Evolutionary conservation across 306 rosid genomes (phyloP).

Genomic region (Vicia villosa): DNA sequence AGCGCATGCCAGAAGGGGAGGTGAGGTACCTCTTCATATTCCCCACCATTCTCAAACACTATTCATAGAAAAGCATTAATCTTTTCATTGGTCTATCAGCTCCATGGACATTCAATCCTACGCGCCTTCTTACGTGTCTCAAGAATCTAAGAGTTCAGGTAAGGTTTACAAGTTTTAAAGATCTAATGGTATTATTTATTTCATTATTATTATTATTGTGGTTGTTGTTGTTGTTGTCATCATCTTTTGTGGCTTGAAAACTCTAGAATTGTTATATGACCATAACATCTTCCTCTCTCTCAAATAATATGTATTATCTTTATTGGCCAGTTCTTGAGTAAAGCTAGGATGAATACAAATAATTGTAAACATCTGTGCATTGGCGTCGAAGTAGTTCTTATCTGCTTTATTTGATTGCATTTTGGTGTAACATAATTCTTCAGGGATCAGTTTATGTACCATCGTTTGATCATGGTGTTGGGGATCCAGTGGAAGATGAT

Average conservation of each 20-base stretch:
- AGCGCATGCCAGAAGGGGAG: constrained; percentile 98
- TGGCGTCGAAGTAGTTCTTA: constrained; percentile 33
- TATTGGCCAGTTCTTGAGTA: constrained; percentile 8
- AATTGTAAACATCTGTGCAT: constrained; percentile 16
- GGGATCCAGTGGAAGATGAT: constrained; percentile 91
- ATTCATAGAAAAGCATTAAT: constrained; percentile 39
- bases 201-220: neutral
- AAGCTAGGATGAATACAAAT: constrained; percentile 22
- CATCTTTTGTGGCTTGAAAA: constrained; percentile 19
- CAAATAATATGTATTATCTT: constrained; percentile 31
- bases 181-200: constrained; percentile 4
- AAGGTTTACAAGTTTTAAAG: constrained; percentile 37
- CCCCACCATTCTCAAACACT: constrained; percentile 37
- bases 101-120: constrained; percentile 96
- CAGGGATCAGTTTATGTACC: constrained; percentile 96
- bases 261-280: constrained; percentile 21
- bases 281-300: constrained; percentile 12
- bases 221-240: neutral
- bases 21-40: constrained; percentile 54
- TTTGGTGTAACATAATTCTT: constrained; percentile 44
- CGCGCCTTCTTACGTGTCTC: constrained; percentile 64
- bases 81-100: constrained; percentile 68
- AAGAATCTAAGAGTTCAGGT: constrained; percentile 72
- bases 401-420: constrained; percentile 28
- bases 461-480: constrained; percentile 88